Base-by-base conservation (phyloP, 1,139 yeast species). In the Yueomyces sp. region DNA sequence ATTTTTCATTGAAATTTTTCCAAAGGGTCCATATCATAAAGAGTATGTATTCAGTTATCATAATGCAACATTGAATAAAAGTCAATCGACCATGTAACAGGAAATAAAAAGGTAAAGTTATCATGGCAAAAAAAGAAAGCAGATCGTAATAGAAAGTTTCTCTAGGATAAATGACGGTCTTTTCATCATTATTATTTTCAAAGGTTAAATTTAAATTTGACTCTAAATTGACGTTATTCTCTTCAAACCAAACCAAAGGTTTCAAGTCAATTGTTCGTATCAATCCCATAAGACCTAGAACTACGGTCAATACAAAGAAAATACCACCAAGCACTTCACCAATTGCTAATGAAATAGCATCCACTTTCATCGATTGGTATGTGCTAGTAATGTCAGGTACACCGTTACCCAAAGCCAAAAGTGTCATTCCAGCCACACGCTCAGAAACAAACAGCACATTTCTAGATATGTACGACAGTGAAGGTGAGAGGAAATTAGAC, bases 351-450 rank as follows among this genome's bases (percentile, higher is more conserved):
- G 86, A 72, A 1, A 82, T 78, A 4, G 83, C 75, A 19, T 76
- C 80, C 3, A 76, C 63, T 36, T 70, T 69, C 75, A 87, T 75
- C 4, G 96, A 95, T 37, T 80, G 79, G 58, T 77, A 85, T 0
- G 96, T 86, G 41, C 93, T 75, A 40, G 87, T 72, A 3, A 91
- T 78, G 61, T 91, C 98, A 0, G 97, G 96, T 0, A 95, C 73
- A 7, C 96, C 91, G 60, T 91, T 91, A 0, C 97, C 97, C 48
- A 89, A 69, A 0, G 98, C 95, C 45, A 91, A 67, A 39, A 89
- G 67, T 0, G 96, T 89, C 52, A 89, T 73, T 0, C 97, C 97
- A 3, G 95, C 83, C 36, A 89, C 66, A 44, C 84, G 77, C 49
- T 86, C 93, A 9, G 91, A 76, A 40, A 89, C 62, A 9, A 76